phyloP scores from a whole-genome alignment of 2,329 filamentous ascomycete genomes.

The Aspergillus ochraceus region DNA sequence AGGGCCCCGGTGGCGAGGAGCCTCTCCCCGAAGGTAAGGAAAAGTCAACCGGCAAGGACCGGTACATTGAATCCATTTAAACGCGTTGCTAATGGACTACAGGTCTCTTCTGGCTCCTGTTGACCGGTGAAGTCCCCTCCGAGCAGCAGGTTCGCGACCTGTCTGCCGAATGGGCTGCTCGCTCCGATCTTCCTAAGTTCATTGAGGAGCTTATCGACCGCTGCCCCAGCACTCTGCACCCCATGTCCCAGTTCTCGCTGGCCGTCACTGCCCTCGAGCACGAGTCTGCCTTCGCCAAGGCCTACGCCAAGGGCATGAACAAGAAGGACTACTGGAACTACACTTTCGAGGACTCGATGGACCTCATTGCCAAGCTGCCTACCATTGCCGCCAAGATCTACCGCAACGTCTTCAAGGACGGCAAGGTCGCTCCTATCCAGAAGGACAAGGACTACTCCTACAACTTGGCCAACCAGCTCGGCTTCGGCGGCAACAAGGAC shows the following conservation, averaged over 20 bases:
- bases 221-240: slow-evolving; percentile 97
- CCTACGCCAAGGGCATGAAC: slow-evolving; percentile 97
- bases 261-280: slow-evolving; percentile 98
- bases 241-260: slow-evolving; percentile 99
- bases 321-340: slow-evolving; percentile 99
- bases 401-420: slow-evolving; percentile 99
- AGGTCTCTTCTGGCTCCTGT: slow-evolving; percentile 99
- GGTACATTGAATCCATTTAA: not conserved
- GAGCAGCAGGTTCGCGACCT: slow-evolving; percentile 99
- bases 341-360: slow-evolving; percentile 99
- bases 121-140: slow-evolving; percentile 95
- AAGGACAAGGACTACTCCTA: slow-evolving; percentile 99
- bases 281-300: slow-evolving; percentile 96
- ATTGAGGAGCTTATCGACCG: slow-evolving; percentile 99
- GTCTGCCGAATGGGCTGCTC: slow-evolving; percentile 97
- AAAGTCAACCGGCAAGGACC: not conserved
- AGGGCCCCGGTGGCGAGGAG: slow-evolving; percentile 94
- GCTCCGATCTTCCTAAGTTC: slow-evolving; percentile 95
- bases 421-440: slow-evolving; percentile 92
- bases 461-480: slow-evolving; percentile 99
- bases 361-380: slow-evolving; percentile 98
- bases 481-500: slow-evolving; percentile 91
- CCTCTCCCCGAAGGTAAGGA: slow-evolving; percentile 85
- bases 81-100: slow-evolving; percentile 17
- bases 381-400: slow-evolving; percentile 98